phyloP scores from a whole-genome alignment of 1,139 yeast species.

The Geotrichum candidum region DNA sequence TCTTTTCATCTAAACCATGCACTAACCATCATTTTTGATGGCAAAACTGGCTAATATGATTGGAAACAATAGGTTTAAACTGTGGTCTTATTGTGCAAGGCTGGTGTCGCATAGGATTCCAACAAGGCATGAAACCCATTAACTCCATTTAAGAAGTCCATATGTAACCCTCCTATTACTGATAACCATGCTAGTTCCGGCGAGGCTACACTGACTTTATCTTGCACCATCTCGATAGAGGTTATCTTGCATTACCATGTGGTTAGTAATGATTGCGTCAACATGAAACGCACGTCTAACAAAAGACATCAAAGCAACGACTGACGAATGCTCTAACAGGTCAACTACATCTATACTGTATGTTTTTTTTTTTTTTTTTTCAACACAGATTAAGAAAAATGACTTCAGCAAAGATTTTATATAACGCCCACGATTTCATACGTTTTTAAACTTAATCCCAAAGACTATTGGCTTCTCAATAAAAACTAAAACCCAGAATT shows the following conservation, averaged over 20 bases:
- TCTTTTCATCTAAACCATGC: too few relatives aligned
- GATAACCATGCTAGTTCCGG: background rate
- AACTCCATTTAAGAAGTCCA: background rate
- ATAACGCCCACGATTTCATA: background rate
- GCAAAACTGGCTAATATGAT: too few relatives aligned
- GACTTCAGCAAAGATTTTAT: background rate
- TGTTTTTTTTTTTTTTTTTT: background rate
- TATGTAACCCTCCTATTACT: background rate
- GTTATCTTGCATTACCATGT: background rate
- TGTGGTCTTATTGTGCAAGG: too few relatives aligned
- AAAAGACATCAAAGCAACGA: too few relatives aligned
- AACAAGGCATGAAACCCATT: too few relatives aligned
- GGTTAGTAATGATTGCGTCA: background rate
- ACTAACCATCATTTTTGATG: too few relatives aligned
- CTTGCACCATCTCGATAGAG: background rate
- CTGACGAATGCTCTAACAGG: background rate
- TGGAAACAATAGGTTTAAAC: too few relatives aligned
- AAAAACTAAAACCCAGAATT: background rate
- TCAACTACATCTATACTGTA: background rate
- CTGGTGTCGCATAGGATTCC: too few relatives aligned
- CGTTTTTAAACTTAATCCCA: background rate
- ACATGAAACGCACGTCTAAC: background rate
- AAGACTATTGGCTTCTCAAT: background rate
- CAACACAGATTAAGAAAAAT: background rate
- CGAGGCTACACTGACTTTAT: background rate